Percentiles rank a stretch among this genome's conserved stretches.
Conservation (phyloP, 169 alveolate species). For the Eimeria maxima region DNA sequence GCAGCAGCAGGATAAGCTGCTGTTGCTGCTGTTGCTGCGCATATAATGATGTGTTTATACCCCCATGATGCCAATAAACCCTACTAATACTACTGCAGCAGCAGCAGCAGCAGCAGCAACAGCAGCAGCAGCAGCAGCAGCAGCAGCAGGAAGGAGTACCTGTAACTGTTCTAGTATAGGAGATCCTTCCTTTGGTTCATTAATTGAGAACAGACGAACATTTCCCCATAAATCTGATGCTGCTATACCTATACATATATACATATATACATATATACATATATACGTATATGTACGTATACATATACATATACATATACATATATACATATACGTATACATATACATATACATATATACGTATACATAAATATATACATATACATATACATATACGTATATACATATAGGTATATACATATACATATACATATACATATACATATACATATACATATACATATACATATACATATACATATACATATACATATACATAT, state of each 20-base stretch:
- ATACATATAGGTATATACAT: too few relatives aligned
- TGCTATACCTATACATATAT: slow-evolving; percentile 12
- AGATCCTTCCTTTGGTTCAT: slow-evolving; percentile 4
- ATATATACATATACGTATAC: not conserved
- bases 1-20: slow-evolving; percentile 8
- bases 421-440: too few relatives aligned
- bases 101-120: slow-evolving; percentile 24
- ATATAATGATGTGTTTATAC: too few relatives aligned
- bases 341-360: too few relatives aligned
- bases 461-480: too few relatives aligned
- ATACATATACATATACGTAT: too few relatives aligned
- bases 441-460: too few relatives aligned
- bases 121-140: slow-evolving; percentile 42
- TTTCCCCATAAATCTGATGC: slow-evolving; percentile 77
- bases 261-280: not conserved
- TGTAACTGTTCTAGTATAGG: slow-evolving; percentile 49
- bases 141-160: slow-evolving; percentile 46
- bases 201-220: slow-evolving; percentile 65
- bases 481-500: too few relatives aligned
- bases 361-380: too few relatives aligned
- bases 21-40: slow-evolving; percentile 24
- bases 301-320: not conserved
- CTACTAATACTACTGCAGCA: not conserved
- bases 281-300: not conserved
- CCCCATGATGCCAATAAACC: too few relatives aligned